Evolutionary conservation across 2,329 filamentous ascomycete genomes (phyloP), one percentile per base, ranked within the genome.

Genomic region (Drechslerella dactyloides): DNA sequence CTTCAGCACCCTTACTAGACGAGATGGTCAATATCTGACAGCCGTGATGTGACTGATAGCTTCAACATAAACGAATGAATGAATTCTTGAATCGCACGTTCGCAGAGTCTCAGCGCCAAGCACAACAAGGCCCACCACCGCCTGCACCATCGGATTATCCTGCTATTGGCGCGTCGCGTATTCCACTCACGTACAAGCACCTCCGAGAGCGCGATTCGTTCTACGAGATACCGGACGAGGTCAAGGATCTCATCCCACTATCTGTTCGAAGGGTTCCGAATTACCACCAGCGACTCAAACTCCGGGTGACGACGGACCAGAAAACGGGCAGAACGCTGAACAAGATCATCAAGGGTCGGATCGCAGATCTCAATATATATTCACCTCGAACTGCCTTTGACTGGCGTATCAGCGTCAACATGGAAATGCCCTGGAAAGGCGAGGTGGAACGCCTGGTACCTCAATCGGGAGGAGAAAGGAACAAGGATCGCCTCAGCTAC

Each of bases 401-500:
- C 80, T 96, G 92, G 80, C 90, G 94, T 10, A 88, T 99, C 75
- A 96, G 91, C 76, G 87, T 99, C 77, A 97, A 96, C 78, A 85
- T 99, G 1, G 96, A 99, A 85, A 92, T 96, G 85, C 85, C 89
- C 60, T 96, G 88, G 82, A 85, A 91, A 2, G 91, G 92, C 23
- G 83, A 86, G 1, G 77, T 90, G 0, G 83, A 87, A 6, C 81
- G 82, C 21, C 79, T 87, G 1, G 78, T 81, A 0, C 79, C 82
- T 2, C 76, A 79, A 11, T 76, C 78, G 7, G 82, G 83, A 23
- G 81, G 79, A 50, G 88, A 91, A 76, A 87, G 93, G 5, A 87
- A 86, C 76, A 99, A 99, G 80, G 93, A 99, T 79, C 86, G 94
- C 17, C 83, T 99, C 78, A 96, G 90, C 78, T 99, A 99, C 80